Conservation (phyloP, 495 filamentous ascomycete genomes). For the Penicillium nucicola region DNA sequence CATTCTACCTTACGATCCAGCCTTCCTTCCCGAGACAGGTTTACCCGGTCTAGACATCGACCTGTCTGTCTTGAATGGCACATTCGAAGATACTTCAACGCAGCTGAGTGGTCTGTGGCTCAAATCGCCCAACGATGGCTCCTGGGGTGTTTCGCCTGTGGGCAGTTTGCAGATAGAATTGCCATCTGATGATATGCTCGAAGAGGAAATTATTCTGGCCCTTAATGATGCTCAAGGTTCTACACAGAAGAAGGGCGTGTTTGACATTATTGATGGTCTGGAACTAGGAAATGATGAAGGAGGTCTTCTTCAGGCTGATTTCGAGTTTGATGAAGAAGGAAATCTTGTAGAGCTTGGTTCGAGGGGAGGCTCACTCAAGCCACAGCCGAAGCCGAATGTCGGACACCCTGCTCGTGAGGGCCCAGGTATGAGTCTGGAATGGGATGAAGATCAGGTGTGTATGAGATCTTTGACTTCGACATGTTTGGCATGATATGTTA, state of each 20-base stretch:
- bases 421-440: neutral
- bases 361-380: conserved; percentile 9
- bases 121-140: conserved; percentile 29
- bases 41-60: conserved; percentile 59
- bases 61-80: conserved; percentile 21
- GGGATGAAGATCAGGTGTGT: conserved; percentile 20
- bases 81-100: conserved; percentile 6
- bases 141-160: conserved; percentile 25
- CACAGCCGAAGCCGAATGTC: conserved; percentile 4
- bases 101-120: conserved; percentile 21
- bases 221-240: conserved; percentile 20
- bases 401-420: neutral
- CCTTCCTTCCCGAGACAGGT: conserved; percentile 70
- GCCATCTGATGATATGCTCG: conserved; percentile 26
- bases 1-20: conserved; percentile 76
- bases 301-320: conserved; percentile 58
- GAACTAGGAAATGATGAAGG: conserved; percentile 44
- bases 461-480: neutral
- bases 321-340: conserved; percentile 63
- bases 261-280: conserved; percentile 11
- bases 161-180: conserved; percentile 31
- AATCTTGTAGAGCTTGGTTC: conserved; percentile 48
- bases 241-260: conserved; percentile 18
- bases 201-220: conserved; percentile 18
- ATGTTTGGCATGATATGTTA: neutral